Conservation (phyloP, 2,329 filamentous ascomycete genomes). For the Trichoderma polysporum region DNA sequence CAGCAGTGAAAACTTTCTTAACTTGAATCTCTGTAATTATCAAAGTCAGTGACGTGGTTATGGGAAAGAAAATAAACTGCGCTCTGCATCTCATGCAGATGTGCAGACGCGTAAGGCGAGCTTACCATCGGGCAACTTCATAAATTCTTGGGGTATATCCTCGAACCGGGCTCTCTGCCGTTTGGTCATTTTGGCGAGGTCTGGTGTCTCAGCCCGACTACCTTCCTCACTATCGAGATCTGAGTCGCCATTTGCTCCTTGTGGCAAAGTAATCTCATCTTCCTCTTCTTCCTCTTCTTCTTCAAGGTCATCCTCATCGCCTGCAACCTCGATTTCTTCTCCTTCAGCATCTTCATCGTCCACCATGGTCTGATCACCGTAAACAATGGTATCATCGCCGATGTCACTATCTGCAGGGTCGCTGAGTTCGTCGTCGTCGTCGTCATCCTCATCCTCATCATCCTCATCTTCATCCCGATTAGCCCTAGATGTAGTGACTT, state of each 20-base stretch:
- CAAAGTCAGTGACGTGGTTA: not conserved
- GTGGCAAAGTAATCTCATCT: conserved; percentile 36
- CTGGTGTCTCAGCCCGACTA: conserved; percentile 51
- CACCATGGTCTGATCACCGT: conserved; percentile 47
- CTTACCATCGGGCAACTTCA: conserved; percentile 62
- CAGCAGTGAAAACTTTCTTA: conserved; percentile 61
- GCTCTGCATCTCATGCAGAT: not conserved
- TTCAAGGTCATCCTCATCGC: conserved; percentile 44
- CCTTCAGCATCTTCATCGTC: conserved; percentile 51
- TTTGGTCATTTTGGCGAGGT: conserved; percentile 61
- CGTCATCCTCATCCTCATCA: conserved; percentile 51
- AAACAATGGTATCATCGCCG: conserved; percentile 38
- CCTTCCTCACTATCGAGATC: conserved; percentile 35
- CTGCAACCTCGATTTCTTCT: conserved; percentile 44
- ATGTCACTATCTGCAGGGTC: conserved; percentile 53
- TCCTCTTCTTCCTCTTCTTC: conserved; percentile 42
- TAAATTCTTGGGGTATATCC: conserved; percentile 53
- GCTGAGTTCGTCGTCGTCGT: conserved; percentile 57
- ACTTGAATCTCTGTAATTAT: conserved; percentile 59
- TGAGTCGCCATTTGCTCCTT: conserved; percentile 27
- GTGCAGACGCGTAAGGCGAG: not conserved
- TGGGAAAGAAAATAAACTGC: not conserved
- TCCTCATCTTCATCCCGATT: conserved; percentile 42
- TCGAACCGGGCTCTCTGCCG: conserved; percentile 60
- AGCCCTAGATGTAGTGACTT: conserved; percentile 35